phyloP scores from a whole-genome alignment of 225 moss, liverwort and hornwort genomes.

The Ulota crispa region DNA sequence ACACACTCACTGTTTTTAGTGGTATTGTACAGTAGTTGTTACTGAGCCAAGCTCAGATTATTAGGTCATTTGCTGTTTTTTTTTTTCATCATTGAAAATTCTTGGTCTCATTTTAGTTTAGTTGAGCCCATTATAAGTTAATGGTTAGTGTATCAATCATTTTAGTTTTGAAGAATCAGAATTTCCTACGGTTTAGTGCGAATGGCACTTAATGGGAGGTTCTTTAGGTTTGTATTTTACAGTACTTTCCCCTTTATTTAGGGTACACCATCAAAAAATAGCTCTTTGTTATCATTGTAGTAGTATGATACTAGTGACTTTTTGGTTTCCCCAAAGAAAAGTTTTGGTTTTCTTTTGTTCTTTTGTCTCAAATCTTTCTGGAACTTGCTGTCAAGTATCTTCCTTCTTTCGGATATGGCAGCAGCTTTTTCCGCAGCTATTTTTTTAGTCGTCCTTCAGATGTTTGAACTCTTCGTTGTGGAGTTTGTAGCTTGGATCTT shows the following conservation, averaged over 20 bases:
- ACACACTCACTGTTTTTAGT: conserved; percentile 20
- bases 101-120: conserved; percentile 24
- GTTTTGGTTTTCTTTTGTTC: background rate
- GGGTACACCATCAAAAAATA: conserved; percentile 25
- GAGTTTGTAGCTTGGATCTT: conserved; percentile 2
- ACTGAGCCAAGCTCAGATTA: conserved; percentile 30
- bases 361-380: background rate
- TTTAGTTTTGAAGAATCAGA: conserved; percentile 24
- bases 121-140: conserved; percentile 8
- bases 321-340: background rate
- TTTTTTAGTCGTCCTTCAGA: conserved; percentile 30
- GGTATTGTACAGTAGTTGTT: conserved; percentile 48
- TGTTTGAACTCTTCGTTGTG: conserved; percentile 32
- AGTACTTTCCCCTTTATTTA: conserved; percentile 11
- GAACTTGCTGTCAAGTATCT: background rate
- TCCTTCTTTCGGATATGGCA: background rate
- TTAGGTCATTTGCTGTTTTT: conserved; percentile 20
- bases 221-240: conserved; percentile 40
- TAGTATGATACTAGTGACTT: conserved; percentile 9
- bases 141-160: conserved; percentile 24
- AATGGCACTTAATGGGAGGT: conserved; percentile 26
- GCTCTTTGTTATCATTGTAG: background rate
- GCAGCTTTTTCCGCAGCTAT: too few relatives aligned
- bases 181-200: conserved; percentile 15
- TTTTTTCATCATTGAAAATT: conserved; percentile 17